Conservation (phyloP, 371 early-diverging fungal genomes). For the Nematocida homosporus region DNA sequence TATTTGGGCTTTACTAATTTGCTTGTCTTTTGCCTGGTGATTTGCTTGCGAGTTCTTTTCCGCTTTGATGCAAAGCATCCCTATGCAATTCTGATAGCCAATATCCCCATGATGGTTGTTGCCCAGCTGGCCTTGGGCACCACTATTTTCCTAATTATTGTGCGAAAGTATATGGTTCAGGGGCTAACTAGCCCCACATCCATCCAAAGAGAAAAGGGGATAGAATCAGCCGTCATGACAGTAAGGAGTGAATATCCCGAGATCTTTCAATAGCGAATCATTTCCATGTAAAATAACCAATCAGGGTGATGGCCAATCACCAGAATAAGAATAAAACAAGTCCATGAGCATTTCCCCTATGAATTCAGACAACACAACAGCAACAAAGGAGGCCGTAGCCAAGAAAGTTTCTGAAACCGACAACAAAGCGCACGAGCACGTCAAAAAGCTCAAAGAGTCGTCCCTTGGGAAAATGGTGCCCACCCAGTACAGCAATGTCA, state of each 20-base stretch:
- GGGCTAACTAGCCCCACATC: conserved; percentile 20
- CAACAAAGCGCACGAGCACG: conserved; percentile 41
- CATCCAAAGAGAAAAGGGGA: conserved; percentile 43
- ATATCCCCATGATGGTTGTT: conserved; percentile 2
- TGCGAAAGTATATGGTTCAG: conserved; percentile 39
- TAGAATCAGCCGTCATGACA: conserved; percentile 24
- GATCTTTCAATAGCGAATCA: conserved; percentile 36
- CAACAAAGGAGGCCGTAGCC: conserved; percentile 29
- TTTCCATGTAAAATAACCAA: background rate
- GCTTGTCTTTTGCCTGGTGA: background rate
- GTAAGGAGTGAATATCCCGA: conserved; percentile 49
- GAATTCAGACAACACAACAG: conserved; percentile 13
- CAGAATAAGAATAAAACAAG: conserved; percentile 28
- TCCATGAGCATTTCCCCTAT: conserved; percentile 18
- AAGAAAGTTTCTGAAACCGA: conserved; percentile 48
- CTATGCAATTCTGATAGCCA: conserved; percentile 1
- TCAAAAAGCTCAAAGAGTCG: conserved; percentile 28
- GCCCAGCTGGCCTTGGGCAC: conserved; percentile 3
- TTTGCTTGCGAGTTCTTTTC: conserved; percentile 27
- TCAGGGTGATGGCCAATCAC: conserved; percentile 8
- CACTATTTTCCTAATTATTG: conserved; percentile 13
- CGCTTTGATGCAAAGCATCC: conserved; percentile 9
- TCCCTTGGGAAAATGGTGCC: conserved; percentile 38
- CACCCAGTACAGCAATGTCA: conserved; percentile 19
- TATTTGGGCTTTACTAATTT: conserved; percentile 8